These are phyloP conservation scores for Penicillium crustosum DNA, from an alignment of 2,329 filamentous ascomycete genomes.

Conservation along the genomic window DNA sequence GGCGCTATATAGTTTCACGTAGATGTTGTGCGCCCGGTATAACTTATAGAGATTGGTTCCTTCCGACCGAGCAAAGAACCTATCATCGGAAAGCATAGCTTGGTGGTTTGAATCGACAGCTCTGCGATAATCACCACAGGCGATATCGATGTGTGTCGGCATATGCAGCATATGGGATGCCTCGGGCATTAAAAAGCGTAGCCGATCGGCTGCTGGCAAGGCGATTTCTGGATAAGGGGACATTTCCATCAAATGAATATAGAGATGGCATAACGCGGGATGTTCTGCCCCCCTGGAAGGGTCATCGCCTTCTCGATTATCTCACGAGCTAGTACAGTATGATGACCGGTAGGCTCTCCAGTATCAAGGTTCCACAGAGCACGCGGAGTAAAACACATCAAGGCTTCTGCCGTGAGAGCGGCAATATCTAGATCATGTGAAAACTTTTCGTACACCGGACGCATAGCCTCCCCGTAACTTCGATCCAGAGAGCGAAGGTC, in stretches of 20 bases:
- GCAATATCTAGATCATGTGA: background rate
- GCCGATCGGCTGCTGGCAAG: background rate
- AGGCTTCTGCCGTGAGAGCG: background rate
- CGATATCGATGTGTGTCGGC: background rate
- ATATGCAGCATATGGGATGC: background rate
- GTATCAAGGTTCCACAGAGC: background rate
- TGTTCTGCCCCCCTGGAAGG: background rate
- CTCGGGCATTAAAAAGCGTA: background rate
- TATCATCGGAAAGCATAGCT: background rate
- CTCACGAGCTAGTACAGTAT: background rate
- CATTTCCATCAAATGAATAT: constrained; percentile 5
- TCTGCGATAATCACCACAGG: background rate
- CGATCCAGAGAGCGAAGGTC: background rate
- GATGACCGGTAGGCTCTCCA: background rate
- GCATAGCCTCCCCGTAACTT: background rate
- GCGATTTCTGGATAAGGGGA: background rate
- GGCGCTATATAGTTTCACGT: background rate
- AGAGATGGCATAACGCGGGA: background rate
- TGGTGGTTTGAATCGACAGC: background rate
- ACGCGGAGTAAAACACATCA: background rate
- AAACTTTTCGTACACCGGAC: background rate
- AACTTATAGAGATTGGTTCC: background rate
- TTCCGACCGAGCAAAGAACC: background rate
- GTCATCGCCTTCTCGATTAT: background rate
- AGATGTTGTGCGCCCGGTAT: background rate